Conservation (phyloP, 2,329 filamentous ascomycete species). For the Fusarium sp. region DNA sequence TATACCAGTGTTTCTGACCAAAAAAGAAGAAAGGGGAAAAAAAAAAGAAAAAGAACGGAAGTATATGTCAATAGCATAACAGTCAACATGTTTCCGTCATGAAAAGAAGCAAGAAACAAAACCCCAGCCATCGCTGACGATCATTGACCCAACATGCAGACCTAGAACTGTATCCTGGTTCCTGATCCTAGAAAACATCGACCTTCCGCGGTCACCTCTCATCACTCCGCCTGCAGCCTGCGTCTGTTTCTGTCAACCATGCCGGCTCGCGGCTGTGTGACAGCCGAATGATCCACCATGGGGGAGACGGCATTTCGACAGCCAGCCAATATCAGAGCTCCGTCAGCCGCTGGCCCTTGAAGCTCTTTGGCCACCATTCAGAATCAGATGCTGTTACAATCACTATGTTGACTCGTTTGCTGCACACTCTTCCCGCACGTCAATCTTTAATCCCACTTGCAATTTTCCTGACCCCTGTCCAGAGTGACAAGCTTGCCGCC, state of each 20-base stretch:
- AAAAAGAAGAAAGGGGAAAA: background rate
- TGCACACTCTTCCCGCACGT: conserved; percentile 48
- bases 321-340: conserved; percentile 67
- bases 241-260: conserved; percentile 37
- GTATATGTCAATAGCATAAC: background rate
- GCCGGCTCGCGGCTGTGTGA: conserved; percentile 48
- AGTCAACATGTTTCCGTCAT: background rate
- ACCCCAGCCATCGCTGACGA: conserved; percentile 25
- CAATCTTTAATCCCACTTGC: conserved; percentile 47
- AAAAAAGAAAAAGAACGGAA: background rate
- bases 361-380: conserved; percentile 21
- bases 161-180: conserved; percentile 16
- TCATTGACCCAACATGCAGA: conserved; percentile 18
- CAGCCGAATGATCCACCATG: conserved; percentile 43
- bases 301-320: conserved; percentile 42
- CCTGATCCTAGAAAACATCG: conserved; percentile 17
- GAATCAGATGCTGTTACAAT: conserved; percentile 16
- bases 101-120: conserved; percentile 28
- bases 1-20: background rate
- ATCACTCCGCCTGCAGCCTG: conserved; percentile 35
- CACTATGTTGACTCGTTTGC: conserved; percentile 31
- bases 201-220: conserved; percentile 27
- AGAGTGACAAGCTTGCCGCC: conserved; percentile 42
- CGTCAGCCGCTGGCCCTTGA: conserved; percentile 59
- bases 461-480: conserved; percentile 27